Conservation (phyloP, 371 early-diverging fungal species). For the Mortierella sp. region DNA sequence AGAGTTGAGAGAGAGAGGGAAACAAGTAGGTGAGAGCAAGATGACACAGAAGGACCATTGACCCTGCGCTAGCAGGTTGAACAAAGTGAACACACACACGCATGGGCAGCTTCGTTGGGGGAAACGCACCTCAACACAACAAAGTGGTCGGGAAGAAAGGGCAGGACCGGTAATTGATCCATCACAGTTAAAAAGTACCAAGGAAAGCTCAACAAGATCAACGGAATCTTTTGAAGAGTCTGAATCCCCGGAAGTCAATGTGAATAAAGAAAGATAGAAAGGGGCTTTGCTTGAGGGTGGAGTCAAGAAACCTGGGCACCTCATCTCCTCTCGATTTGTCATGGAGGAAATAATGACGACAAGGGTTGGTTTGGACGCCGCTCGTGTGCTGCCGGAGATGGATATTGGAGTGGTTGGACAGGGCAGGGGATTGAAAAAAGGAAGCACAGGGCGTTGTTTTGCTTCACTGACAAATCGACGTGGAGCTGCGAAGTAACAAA, state of each 20-base stretch:
- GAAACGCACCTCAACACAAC: neutral
- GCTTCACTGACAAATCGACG: neutral
- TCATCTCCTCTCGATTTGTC: neutral
- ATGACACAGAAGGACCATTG: neutral
- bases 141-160: neutral
- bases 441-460: constrained; percentile 2
- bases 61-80: no score
- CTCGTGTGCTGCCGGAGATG: no score
- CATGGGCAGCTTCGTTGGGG: no score
- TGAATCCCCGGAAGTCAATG: neutral
- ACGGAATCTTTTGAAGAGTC: no score
- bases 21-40: neutral
- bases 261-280: neutral
- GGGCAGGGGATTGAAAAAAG: neutral
- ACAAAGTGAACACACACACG: no score
- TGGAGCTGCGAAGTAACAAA: neutral
- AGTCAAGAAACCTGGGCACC: constrained; percentile 6
- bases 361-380: neutral
- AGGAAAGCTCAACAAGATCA: no score
- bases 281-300: neutral
- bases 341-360: neutral
- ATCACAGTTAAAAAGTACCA: no score
- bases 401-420: neutral
- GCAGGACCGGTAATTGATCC: no score
- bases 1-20: neutral